These are phyloP conservation scores for Fomitopsis serialis DNA, from an alignment of 768 basidiomycete species.

Conservation along the genomic window DNA sequence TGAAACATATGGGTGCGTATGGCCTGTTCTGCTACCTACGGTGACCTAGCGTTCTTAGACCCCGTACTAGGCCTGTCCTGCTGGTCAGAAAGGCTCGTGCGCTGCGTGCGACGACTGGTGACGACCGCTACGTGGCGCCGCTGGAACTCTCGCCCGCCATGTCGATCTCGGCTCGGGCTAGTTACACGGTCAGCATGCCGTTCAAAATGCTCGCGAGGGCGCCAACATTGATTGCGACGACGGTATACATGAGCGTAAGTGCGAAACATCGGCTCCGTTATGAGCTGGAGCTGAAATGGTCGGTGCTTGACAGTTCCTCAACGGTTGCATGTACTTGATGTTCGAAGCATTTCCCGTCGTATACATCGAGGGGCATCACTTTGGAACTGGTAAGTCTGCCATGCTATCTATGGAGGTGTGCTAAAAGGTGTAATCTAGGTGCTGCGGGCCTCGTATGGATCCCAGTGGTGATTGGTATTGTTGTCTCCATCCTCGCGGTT, in stretches of 20 bases:
- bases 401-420: no score
- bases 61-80: constrained; percentile 55
- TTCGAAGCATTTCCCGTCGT: constrained; percentile 58
- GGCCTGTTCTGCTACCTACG: no score
- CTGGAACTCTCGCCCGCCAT: constrained; percentile 35
- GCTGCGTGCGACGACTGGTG: constrained; percentile 44
- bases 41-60: no score
- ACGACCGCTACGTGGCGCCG: constrained; percentile 44
- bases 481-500: constrained; percentile 39
- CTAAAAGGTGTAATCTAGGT: background rate
- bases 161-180: constrained; percentile 34
- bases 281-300: no score
- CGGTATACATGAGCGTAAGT: constrained; percentile 55
- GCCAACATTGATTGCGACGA: constrained; percentile 60
- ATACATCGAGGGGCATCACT: constrained; percentile 43
- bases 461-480: constrained; percentile 46
- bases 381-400: constrained; percentile 33
- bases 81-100: constrained; percentile 45
- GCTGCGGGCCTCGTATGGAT: constrained; percentile 49
- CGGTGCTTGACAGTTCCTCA: constrained; percentile 65
- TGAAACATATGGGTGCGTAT: constrained; percentile 47
- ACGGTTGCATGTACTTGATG: constrained; percentile 55
- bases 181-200: constrained; percentile 48
- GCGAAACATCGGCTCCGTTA: background rate
- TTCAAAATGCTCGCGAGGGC: constrained; percentile 61